A percentile compares a stretch with the other conserved stretches of the same genome.
phyloP scores from a whole-genome alignment of 192 early-diverging fungal species.

The Coemansia sp. region DNA sequence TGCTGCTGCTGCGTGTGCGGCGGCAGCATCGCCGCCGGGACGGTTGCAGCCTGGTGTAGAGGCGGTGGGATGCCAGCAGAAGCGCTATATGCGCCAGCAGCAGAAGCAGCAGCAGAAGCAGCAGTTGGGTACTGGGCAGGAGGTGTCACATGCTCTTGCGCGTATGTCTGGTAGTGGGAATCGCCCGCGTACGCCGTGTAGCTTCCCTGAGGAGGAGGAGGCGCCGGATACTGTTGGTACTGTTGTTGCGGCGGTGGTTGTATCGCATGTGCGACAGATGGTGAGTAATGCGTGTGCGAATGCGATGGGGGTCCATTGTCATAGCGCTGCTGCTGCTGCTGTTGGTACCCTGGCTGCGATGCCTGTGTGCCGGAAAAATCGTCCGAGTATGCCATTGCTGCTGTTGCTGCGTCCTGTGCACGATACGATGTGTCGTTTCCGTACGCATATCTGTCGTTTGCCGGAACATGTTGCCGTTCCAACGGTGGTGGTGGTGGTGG shows the following conservation, averaged over 20 bases:
- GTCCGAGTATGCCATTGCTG: not conserved
- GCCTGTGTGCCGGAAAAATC: not conserved
- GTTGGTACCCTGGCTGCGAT: not conserved
- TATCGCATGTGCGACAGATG: too few species aligned
- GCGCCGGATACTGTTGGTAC: slow-evolving; percentile 11
- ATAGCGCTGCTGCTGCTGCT: slow-evolving; percentile 12
- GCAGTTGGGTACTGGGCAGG: not conserved
- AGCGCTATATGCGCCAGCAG: slow-evolving; percentile 10
- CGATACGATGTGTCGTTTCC: not conserved
- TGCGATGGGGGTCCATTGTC: slow-evolving; percentile 1
- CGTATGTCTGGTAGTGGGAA: slow-evolving; percentile 11
- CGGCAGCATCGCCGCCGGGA: slow-evolving; percentile 8
- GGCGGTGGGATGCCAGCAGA: not conserved
- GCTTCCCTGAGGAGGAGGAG: slow-evolving; percentile 9
- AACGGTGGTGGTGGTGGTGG: slow-evolving; percentile 7
- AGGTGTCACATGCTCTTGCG: slow-evolving; percentile 3
- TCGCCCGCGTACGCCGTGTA: slow-evolving; percentile 10
- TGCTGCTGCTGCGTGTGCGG: slow-evolving; percentile 14
- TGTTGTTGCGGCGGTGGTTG: slow-evolving; percentile 6
- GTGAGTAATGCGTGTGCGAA: not conserved
- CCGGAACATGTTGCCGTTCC: not conserved
- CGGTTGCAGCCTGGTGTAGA: slow-evolving; percentile 15
- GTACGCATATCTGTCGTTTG: not conserved
- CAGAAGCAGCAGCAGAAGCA: not conserved
- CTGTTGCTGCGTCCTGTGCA: not conserved